Evolutionary conservation across 2,329 filamentous ascomycete genomes (phyloP), one percentile per base, ranked within the genome.

Genomic region (Ceratocystis smalleyi): DNA sequence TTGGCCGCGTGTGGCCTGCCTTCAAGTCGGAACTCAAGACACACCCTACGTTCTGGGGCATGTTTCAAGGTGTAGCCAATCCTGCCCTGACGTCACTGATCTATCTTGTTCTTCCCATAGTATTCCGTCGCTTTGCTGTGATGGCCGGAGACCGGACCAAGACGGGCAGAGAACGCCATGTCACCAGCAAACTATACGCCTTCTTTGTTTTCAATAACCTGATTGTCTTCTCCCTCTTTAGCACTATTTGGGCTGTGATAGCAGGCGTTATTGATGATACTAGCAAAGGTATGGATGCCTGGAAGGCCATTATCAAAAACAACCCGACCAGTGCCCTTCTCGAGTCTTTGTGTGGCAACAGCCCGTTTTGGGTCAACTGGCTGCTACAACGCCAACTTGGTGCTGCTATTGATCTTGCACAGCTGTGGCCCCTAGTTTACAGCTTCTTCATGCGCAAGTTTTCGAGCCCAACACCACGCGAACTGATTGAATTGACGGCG

Each of bases 161-260:
- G 76, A 95, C 89, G 0, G 89, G 89, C 30, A 84, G 94, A 64
- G 94, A 99, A 73, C 82, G 90, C 35, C 92, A 97, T 73, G 94
- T 99, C 62, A 81, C 94, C 66, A 85, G 84, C 68, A 95, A 95
- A 74, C 81, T 99, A 1, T 99, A 95, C 75, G 82, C 88, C 19
- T 99, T 99, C 77, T 99, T 99, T 74, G 83, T 96, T 62, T 91
- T 99, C 79, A 99, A 99, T 81, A 97, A 97, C 72, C 75, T 99
- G 64, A 78, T 99, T 69, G 85, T 97, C 65, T 97, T 97, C 74
- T 96, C 91, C 10, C 78, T 96, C 15, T 97, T 97, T 74, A 89
- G 88, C 55, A 85, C 89, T 1, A 75, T 91, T 17, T 96, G 89
- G 84, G 77, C 78, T 1, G 91, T 91, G 70, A 77, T 91, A 7